Evolutionary conservation across 208 protist genomes (phyloP), one percentile per base, ranked within the genome.

Genomic region (Leishmania tropica): DNA sequence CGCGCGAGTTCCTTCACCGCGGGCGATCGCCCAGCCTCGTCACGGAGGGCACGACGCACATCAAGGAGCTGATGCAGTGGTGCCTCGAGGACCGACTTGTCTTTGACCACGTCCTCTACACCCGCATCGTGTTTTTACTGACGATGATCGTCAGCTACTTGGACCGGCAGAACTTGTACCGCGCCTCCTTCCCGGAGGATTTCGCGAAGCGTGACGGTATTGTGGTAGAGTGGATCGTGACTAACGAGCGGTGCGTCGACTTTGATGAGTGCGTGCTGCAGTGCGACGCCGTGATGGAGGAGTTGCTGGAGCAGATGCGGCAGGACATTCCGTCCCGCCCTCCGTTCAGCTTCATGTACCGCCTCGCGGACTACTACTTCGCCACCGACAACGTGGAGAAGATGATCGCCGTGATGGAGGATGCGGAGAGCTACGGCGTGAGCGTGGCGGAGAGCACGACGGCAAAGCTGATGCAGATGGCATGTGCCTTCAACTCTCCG

Each of bases 121-220:
- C 95, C 42, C 92, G 95, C 60, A 93, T 96, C 42, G 85, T 96
- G 0, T 96, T 96, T 87, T 81, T 98, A 24, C 74, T 96, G 77
- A 98, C 95, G n/a, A 95, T 96, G 90, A 90, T 96, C 78, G 93
- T 94, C n/a, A 93, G 92, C 71, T 95, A 93, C 88, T 95, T 98
- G 85, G 95, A 98, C 79, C 89, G 95, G 28, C 95, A 98, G 77
- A 98, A 98, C 78, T 67, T 96, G 58, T 96, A 95, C 81, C 92
- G 95, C 40, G 83, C 90, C n/a, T 89, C 84, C 24, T 98, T 96
- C 68, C 88, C 91, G 21, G 76, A 80, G 21, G 90, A 92, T 81
- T 96, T 98, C 65, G 67, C 85, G 10, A 95, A 96, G 83, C 93
- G 95, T 31, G 95, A 98, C 78, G 95, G 95, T 60, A 86, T 98